Evolutionary conservation across 1,139 yeast genomes (phyloP).

Genomic region (Nakaseomyces delphensis): DNA sequence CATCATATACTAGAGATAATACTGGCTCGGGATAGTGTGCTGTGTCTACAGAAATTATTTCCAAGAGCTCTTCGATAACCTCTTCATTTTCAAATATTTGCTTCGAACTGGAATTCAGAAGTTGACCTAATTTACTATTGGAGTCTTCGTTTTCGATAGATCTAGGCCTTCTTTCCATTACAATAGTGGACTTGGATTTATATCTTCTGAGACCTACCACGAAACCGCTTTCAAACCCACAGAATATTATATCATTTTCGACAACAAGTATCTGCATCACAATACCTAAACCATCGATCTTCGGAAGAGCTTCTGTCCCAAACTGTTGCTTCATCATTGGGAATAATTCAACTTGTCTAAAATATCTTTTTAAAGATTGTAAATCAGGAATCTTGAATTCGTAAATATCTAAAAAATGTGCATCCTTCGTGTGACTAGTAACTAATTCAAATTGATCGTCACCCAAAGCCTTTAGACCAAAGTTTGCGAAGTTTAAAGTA

Average conservation of each 20-base stretch:
- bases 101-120: neutral
- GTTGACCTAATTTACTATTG: neutral
- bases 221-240: slow-evolving; percentile 29
- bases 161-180: neutral
- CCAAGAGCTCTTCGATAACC: slow-evolving; percentile 8
- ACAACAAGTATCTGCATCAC: slow-evolving; percentile 22
- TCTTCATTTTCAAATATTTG: neutral
- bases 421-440: slow-evolving; percentile 27
- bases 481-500: slow-evolving; percentile 29
- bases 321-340: slow-evolving; percentile 10
- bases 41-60: slow-evolving; percentile 21
- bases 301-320: neutral
- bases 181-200: neutral
- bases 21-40: slow-evolving; percentile 28
- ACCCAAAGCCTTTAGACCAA: slow-evolving; percentile 9
- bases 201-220: slow-evolving; percentile 19
- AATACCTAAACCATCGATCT: slow-evolving; percentile 18
- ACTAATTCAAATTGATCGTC: slow-evolving; percentile 15
- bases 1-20: slow-evolving; percentile 14
- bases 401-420: slow-evolving; percentile 27
- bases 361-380: slow-evolving; percentile 20
- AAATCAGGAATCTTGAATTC: slow-evolving; percentile 15
- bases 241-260: slow-evolving; percentile 13
- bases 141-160: neutral
- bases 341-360: slow-evolving; percentile 18